Base-by-base conservation (phyloP, 345 rosid species). In the Salix exigua region DNA sequence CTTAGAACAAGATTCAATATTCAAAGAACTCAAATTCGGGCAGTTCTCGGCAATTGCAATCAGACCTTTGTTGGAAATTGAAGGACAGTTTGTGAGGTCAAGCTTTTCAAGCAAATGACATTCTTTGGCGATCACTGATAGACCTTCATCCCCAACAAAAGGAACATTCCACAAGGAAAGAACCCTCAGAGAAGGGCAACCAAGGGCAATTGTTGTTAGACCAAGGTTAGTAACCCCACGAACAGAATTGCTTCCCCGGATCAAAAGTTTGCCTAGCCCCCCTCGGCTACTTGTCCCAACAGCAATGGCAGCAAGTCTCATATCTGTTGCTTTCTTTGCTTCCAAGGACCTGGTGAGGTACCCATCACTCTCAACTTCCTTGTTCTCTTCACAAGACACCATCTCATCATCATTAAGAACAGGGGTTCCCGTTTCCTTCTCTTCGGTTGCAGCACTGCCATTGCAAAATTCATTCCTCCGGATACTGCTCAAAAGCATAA, bases 101-200 rank as follows among this genome's bases (percentile, higher is more conserved):
- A 91, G 88, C 90, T 89, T 91, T 75, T 91, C 89, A 77, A 91
- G 83, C 73, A 78, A 79, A 75, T 69, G 81, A 62, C 97, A 91
- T 77, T 85, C 92, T 74, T 75, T 87, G 53, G 92, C 92, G 19
- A 90, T 71, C 80, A 88, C 85, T 2, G 69, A 72, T 55, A 91
- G 82, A 74, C 92, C 89, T 53, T 90, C 87, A 38, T 90, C 94
- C 23, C 86, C 88, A 21, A 92, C 83, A 68, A 79, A 58, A 28
- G 91, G 84, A n/a, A 90, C 84, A 62, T 87, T 85, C 94, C 94
- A 91, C 76, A 91, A 72, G 33, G 94, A 90, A 63, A 91, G 91
- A 30, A 85, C 64, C 78, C 77, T 86, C 44, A 91, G 91, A 63
- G 90, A 89, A 66, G 92, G 90, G 82, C 92, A 90, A 26, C 91